Base-by-base conservation (phyloP, 225 moss, liverwort and hornwort genomes). In the Physcomitrellopsis africana region DNA sequence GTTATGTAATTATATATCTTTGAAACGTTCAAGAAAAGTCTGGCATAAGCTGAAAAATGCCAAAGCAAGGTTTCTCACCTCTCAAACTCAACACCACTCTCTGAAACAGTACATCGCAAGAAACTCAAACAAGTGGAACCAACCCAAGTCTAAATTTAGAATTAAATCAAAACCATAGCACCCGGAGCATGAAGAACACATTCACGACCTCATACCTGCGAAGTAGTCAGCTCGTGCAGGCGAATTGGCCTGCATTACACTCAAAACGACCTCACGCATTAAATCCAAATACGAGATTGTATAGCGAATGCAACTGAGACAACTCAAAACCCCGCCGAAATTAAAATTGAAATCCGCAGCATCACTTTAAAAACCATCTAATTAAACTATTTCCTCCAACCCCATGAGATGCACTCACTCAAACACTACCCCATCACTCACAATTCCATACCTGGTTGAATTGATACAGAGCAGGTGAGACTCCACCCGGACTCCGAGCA, bases 161-260 rank as follows among this genome's bases (percentile, higher is more conserved):
- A 32, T 62, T 26, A 41, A 79, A 7, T 1, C 14, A 10, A 49
- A 54, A 81, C 14, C 24, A 47, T 75, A 60, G 41, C 42, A 23
- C 7, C 69, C 58, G 17, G 19, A 43, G 17, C 51, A n/a, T 23
- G 3, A 22, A 42, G 44, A 76, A 44, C n/a, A 1, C 4, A 12
- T 53, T 11, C 17, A 62, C 17, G 46, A 8, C 22, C 41, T 9
- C 8, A 44, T 74, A 77, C 82, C 82, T 7, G 29, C 55, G 20
- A 73, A 41, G 22, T 16, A 68, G 1, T 29, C 62, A 63, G 68
- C 68, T 12, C 73, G 80, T 65, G 65, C 84, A 56, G 58, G 11
- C 7, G 74, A 69, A 74, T 77, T 52, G 70, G 64, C 70, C 84
- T 84, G 77, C 74, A 77, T 69, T 74, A 74, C 37, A 41, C 63